Percentiles rank a stretch among this genome's conserved stretches.
Evolutionary conservation across 2,329 filamentous ascomycete species (phyloP).

Genomic region (Fusarium protoensiforme): DNA sequence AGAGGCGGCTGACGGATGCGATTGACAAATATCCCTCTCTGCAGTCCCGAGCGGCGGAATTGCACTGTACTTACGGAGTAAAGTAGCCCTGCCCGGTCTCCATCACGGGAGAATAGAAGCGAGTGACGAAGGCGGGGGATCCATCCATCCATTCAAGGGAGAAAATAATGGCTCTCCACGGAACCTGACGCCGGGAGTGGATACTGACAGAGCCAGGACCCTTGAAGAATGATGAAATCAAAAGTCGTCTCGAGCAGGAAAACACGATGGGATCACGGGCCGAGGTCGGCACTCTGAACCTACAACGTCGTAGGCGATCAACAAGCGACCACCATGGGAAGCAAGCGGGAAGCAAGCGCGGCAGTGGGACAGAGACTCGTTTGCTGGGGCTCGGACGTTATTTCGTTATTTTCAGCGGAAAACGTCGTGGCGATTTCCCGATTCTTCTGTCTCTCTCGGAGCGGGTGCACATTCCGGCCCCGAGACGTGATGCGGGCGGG

Average conservation of each 20-base stretch:
- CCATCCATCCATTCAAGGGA: conserved; percentile 2
- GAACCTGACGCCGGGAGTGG: neutral
- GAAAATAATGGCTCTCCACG: neutral
- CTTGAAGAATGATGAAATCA: neutral
- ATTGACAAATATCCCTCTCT: neutral
- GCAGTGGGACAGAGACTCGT: neutral
- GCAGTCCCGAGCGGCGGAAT: neutral
- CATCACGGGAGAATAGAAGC: neutral
- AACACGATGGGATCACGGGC: neutral
- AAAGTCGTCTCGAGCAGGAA: neutral
- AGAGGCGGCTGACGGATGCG: neutral
- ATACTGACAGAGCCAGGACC: neutral
- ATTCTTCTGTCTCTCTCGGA: conserved; percentile 16
- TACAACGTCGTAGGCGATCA: neutral
- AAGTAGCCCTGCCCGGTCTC: too few species aligned
- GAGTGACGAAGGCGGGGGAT: conserved; percentile 6
- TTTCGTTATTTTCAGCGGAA: conserved; percentile 16
- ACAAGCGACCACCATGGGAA: neutral
- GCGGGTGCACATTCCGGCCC: conserved; percentile 5
- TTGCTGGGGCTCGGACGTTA: conserved; percentile 2
- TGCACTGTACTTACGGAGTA: neutral
- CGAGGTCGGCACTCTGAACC: neutral
- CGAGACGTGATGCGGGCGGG: conserved; percentile 2
- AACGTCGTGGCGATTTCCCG: conserved; percentile 1
- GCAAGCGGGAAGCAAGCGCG: neutral